A percentile compares a stretch with the other conserved stretches of the same genome.
phyloP scores from a whole-genome alignment of 2,329 filamentous ascomycete genomes.

The Aspergillus bombycis region DNA sequence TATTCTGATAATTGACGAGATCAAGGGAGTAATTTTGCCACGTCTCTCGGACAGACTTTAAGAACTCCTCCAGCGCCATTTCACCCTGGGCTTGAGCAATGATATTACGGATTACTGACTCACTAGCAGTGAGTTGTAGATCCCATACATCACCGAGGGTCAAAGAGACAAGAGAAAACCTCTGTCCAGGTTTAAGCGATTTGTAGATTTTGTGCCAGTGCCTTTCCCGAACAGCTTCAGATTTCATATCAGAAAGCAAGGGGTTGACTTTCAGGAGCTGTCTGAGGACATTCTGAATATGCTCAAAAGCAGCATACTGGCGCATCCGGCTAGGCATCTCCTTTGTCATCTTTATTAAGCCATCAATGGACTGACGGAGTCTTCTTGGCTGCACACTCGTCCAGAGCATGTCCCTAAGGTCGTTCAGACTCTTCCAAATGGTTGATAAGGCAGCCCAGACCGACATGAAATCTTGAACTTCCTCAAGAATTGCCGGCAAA shows the following conservation, averaged over 20 bases:
- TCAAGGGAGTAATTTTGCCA: slow-evolving; percentile 96
- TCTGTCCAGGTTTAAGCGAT: slow-evolving; percentile 84
- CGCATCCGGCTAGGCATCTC: slow-evolving; percentile 99
- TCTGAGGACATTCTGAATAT: slow-evolving; percentile 88
- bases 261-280: slow-evolving; percentile 89
- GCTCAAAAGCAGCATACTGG: slow-evolving; percentile 99
- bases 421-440: slow-evolving; percentile 95
- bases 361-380: slow-evolving; percentile 84
- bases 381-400: slow-evolving; percentile 94
- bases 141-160: slow-evolving; percentile 99
- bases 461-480: slow-evolving; percentile 98
- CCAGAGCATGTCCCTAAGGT: slow-evolving; percentile 91
- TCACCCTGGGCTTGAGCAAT: slow-evolving; percentile 96
- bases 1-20: slow-evolving; percentile 96
- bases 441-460: slow-evolving; percentile 96
- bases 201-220: slow-evolving; percentile 99
- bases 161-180: slow-evolving; percentile 92
- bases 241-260: slow-evolving; percentile 86
- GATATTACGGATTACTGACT: slow-evolving; percentile 86
- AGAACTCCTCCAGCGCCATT: slow-evolving; percentile 96
- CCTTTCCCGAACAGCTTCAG: slow-evolving; percentile 91
- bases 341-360: slow-evolving; percentile 95
- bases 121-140: slow-evolving; percentile 83
- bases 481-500: slow-evolving; percentile 85
- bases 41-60: slow-evolving; percentile 93